Evolutionary conservation across 176 grass and related monocot genomes (phyloP).

Genomic region (Saccharum spontaneum): DNA sequence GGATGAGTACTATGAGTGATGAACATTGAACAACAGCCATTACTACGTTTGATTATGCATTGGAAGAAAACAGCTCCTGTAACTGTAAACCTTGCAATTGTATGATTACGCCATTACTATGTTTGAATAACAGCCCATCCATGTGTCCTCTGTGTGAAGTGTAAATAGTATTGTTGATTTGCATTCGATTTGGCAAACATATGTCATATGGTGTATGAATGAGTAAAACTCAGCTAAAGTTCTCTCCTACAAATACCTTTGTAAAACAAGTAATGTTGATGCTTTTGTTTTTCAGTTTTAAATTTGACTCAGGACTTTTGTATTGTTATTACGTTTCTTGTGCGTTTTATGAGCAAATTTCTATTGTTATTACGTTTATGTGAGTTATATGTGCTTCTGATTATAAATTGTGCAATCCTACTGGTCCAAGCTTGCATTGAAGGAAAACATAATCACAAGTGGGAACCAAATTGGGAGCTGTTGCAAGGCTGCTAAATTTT

Average conservation of each 20-base stretch:
- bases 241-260: not conserved
- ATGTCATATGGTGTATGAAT: not conserved
- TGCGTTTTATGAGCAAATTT: too few relatives aligned
- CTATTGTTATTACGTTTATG: too few relatives aligned
- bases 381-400: not conserved
- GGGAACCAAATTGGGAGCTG: not conserved
- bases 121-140: not conserved
- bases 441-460: not conserved
- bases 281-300: not conserved
- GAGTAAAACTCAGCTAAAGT: not conserved
- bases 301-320: too few relatives aligned
- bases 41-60: too few relatives aligned
- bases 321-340: not conserved
- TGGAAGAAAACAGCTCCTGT: not conserved
- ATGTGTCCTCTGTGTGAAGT: not conserved
- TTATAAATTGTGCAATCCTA: not conserved
- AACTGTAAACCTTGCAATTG: not conserved
- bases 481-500: too few relatives aligned
- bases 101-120: not conserved
- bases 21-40: too few relatives aligned
- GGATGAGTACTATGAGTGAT: constrained; percentile 14
- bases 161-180: not conserved
- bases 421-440: not conserved
- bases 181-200: not conserved
- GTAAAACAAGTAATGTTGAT: not conserved